Conservation (phyloP, 352 stramenopile species). For the Plasmopara halstedii region DNA sequence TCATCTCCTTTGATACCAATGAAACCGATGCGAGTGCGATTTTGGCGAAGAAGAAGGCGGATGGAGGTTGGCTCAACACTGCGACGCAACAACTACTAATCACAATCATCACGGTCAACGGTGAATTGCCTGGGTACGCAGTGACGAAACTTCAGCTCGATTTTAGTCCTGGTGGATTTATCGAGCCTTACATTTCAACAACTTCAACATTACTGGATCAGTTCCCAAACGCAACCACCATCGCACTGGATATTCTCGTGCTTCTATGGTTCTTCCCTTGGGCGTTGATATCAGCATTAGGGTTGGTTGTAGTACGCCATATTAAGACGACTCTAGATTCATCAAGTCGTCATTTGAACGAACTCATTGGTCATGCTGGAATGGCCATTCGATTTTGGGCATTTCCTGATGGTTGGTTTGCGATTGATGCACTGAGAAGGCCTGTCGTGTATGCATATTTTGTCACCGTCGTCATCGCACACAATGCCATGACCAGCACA, state of each 20-base stretch:
- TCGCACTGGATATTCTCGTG: conserved; percentile 24
- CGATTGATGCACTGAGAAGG: conserved; percentile 32
- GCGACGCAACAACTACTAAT: conserved; percentile 1
- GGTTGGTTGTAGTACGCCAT: conserved; percentile 7
- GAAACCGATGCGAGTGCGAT: neutral
- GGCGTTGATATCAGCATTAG: conserved; percentile 15
- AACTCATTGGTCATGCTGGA: conserved; percentile 7
- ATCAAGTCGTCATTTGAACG: conserved; percentile 11
- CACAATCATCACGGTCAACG: conserved; percentile 7
- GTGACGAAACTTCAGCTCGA: conserved; percentile 3
- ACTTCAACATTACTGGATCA: conserved; percentile 23
- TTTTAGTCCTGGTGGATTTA: conserved; percentile 2
- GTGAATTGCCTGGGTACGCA: conserved; percentile 3
- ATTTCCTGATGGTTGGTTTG: conserved; percentile 17
- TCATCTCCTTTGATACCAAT: conserved; percentile 7
- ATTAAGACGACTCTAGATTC: conserved; percentile 8
- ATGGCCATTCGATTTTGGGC: conserved; percentile 27
- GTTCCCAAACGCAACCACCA: conserved; percentile 13
- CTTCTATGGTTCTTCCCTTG: conserved; percentile 20
- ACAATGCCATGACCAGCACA: conserved; percentile 7
- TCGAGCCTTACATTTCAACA: conserved; percentile 12
- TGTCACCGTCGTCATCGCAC: conserved; percentile 18
- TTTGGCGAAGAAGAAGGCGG: conserved; percentile 1
- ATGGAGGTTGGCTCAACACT: conserved; percentile 1
- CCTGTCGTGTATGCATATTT: conserved; percentile 30